Evolutionary conservation across 345 rosid genomes (phyloP).

Genomic region (Eutrema heterophyllum): DNA sequence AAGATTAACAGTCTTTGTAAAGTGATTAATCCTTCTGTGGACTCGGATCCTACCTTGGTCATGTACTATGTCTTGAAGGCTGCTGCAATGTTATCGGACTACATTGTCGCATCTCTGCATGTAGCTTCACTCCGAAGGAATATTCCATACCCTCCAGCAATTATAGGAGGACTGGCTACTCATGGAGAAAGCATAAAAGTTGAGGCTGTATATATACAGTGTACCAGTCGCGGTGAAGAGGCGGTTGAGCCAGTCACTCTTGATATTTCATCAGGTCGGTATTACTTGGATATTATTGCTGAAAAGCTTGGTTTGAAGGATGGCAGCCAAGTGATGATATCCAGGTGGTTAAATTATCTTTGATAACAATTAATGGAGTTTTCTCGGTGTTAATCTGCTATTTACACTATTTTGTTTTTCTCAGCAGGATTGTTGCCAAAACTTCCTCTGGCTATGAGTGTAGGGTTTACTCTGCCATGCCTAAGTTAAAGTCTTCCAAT

Average conservation of each 20-base stretch:
- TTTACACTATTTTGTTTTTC: constrained; percentile 3
- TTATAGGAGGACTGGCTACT: constrained; percentile 30
- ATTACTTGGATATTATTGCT: constrained; percentile 71
- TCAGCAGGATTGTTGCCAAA: constrained; percentile 66
- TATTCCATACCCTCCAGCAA: constrained; percentile 45
- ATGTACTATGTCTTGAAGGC: constrained; percentile 51
- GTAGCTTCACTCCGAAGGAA: constrained; percentile 44
- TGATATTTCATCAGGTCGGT: constrained; percentile 40
- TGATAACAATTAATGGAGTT: background rate
- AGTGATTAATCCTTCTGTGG: constrained; percentile 52
- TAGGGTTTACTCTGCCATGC: constrained; percentile 58
- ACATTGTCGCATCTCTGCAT: constrained; percentile 37
- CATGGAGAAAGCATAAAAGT: constrained; percentile 28
- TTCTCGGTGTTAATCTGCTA: background rate
- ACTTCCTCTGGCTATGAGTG: constrained; percentile 68
- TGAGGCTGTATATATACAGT: constrained; percentile 51
- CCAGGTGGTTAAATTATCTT: constrained; percentile 44
- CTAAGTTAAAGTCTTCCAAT: constrained; percentile 32
- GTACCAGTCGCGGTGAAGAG: constrained; percentile 34
- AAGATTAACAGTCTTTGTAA: constrained; percentile 54
- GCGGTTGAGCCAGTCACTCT: constrained; percentile 44
- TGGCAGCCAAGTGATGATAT: constrained; percentile 52
- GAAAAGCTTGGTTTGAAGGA: constrained; percentile 50
- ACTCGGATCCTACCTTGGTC: constrained; percentile 47
- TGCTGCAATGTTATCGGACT: constrained; percentile 47